A percentile compares a stretch with the other conserved stretches of the same genome.
Evolutionary conservation across 306 rosid species (phyloP).

Genomic region (Vicia villosa): DNA sequence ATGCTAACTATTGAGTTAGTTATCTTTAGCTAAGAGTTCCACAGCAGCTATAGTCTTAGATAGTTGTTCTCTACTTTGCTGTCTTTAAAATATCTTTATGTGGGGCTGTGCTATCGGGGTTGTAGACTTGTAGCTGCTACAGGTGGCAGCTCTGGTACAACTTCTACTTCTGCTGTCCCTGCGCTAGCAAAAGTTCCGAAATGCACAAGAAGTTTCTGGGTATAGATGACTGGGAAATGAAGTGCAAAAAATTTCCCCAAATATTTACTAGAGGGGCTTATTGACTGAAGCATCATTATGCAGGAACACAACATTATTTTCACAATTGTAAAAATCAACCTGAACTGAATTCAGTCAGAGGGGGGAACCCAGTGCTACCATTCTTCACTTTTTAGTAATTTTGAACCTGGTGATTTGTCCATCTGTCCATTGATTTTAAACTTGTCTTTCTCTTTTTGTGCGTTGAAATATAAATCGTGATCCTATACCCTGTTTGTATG

Average conservation of each 20-base stretch:
- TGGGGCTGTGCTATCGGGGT: not conserved
- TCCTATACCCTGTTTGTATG: too few relatives aligned
- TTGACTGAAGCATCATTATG: not conserved
- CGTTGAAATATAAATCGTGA: too few relatives aligned
- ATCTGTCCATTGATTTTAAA: not conserved
- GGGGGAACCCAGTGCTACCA: not conserved
- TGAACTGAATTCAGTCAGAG: not conserved
- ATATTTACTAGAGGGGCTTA: not conserved
- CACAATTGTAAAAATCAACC: not conserved
- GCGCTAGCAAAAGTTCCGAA: not conserved
- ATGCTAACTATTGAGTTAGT: not conserved
- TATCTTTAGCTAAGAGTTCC: not conserved
- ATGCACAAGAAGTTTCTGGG: not conserved
- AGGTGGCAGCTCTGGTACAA: constrained; percentile 1
- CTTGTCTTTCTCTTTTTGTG: not conserved
- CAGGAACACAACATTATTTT: not conserved
- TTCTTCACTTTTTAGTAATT: not conserved
- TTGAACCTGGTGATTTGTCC: not conserved
- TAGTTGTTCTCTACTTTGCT: not conserved
- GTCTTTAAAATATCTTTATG: not conserved
- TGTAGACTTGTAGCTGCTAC: not conserved
- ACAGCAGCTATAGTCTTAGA: not conserved
- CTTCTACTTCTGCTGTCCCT: not conserved
- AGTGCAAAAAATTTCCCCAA: not conserved
- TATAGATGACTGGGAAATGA: not conserved